phyloP scores from a whole-genome alignment of 352 stramenopile species.

The Phytophthora citrophthora region DNA sequence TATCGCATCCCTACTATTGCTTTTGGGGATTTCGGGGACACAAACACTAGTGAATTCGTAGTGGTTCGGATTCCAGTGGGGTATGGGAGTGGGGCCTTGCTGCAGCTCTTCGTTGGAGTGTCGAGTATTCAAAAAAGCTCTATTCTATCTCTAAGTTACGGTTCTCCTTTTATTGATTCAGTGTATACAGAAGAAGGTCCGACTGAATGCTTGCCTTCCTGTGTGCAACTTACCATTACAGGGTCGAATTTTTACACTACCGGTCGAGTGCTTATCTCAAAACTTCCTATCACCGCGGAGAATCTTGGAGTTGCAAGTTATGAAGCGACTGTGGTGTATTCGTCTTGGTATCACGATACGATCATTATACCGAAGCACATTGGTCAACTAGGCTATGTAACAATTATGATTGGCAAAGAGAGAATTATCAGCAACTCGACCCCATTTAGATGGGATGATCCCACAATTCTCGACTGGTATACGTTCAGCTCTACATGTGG shows the following conservation, averaged over 20 bases:
- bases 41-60: conserved; percentile 45
- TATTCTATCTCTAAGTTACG: conserved; percentile 43
- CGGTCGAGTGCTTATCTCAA: conserved; percentile 48
- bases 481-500: conserved; percentile 49
- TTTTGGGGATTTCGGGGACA: conserved; percentile 43
- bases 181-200: conserved; percentile 72
- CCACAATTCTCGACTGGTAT: conserved; percentile 62
- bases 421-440: conserved; percentile 58
- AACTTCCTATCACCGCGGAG: conserved; percentile 36
- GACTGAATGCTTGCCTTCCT: conserved; percentile 45
- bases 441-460: conserved; percentile 67
- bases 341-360: conserved; percentile 50
- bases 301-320: conserved; percentile 33
- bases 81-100: conserved; percentile 39
- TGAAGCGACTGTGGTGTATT: conserved; percentile 22
- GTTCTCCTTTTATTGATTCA: conserved; percentile 48
- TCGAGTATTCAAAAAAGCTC: conserved; percentile 50
- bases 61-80: conserved; percentile 47
- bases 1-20: conserved; percentile 48
- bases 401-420: conserved; percentile 46
- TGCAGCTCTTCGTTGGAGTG: conserved; percentile 48
- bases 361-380: conserved; percentile 49
- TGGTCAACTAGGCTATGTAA: conserved; percentile 56
- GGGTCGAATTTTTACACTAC: conserved; percentile 60
- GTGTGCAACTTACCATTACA: conserved; percentile 56